These are phyloP conservation scores for Fusarium algeriense DNA, from an alignment of 2,329 filamentous ascomycete species.

Conservation along the genomic window DNA sequence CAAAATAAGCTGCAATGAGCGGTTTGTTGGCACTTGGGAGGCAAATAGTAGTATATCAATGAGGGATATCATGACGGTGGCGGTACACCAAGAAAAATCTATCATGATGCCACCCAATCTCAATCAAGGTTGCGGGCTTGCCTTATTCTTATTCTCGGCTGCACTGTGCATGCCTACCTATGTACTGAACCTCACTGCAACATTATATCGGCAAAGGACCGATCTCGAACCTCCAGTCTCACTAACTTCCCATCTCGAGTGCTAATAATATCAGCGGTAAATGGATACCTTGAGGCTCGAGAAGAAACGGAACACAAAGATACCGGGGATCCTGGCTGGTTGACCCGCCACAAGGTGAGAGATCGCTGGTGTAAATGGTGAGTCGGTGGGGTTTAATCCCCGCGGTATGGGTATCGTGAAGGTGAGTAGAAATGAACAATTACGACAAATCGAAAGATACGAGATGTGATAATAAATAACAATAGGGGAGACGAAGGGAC, in stretches of 20 bases:
- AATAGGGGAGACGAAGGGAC: constrained; percentile 23
- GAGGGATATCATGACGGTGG: constrained; percentile 36
- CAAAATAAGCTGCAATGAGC: neutral
- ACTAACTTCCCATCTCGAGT: neutral
- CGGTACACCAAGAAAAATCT: constrained; percentile 14
- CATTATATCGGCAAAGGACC: constrained; percentile 27
- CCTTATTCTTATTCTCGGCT: constrained; percentile 11
- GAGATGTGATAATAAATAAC: constrained; percentile 29
- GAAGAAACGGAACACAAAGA: neutral
- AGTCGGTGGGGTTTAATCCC: constrained; percentile 42
- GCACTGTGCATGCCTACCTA: constrained; percentile 3
- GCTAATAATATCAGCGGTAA: constrained; percentile 28
- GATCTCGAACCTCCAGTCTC: constrained; percentile 21
- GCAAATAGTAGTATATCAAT: neutral
- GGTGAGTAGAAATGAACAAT: constrained; percentile 44
- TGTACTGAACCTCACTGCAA: constrained; percentile 3
- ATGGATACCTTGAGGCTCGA: constrained; percentile 7
- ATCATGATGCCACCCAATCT: constrained; percentile 24
- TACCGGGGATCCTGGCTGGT: constrained; percentile 40
- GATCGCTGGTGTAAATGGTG: constrained; percentile 37
- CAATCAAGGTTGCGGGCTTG: constrained; percentile 10
- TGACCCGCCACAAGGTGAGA: constrained; percentile 44
- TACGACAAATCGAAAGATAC: constrained; percentile 36
- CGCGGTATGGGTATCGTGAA: constrained; percentile 17
- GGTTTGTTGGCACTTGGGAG: constrained; percentile 7